Percentiles rank a stretch among this genome's conserved stretches.
Evolutionary conservation across 2,329 filamentous ascomycete genomes (phyloP).

Genomic region (Apiospora aurea): DNA sequence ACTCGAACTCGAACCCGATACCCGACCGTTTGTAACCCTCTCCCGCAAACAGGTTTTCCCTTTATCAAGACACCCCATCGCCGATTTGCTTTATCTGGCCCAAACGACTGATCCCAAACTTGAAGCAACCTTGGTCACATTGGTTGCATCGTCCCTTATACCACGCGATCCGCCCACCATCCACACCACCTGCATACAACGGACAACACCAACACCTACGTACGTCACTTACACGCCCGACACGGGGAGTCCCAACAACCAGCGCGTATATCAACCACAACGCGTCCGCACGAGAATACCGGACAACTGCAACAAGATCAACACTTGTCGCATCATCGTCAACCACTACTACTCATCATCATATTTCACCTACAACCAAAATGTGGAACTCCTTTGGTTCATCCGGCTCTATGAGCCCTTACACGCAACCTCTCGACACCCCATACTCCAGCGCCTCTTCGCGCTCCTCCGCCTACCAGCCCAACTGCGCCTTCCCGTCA

Average conservation of each 20-base stretch:
- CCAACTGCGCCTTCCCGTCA: constrained; percentile 51
- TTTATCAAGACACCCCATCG: constrained; percentile 8
- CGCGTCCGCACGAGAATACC: neutral
- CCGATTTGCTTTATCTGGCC: constrained; percentile 4
- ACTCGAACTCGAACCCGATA: neutral
- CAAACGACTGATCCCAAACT: constrained; percentile 12
- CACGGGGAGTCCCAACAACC: neutral
- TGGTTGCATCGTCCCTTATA: neutral
- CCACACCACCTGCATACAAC: constrained; percentile 15
- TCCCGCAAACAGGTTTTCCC: neutral
- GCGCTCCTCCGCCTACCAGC: constrained; percentile 37
- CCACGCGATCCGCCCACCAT: constrained; percentile 11
- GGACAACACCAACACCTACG: constrained; percentile 16
- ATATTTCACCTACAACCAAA: constrained; percentile 23
- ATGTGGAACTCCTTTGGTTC: constrained; percentile 47
- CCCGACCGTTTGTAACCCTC: neutral
- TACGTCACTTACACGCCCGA: constrained; percentile 18
- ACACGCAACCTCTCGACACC: constrained; percentile 43
- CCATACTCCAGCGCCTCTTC: constrained; percentile 40
- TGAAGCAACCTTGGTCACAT: constrained; percentile 15
- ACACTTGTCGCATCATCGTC: neutral
- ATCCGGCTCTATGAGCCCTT: constrained; percentile 46
- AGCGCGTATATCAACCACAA: neutral
- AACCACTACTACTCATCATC: neutral
- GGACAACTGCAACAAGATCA: neutral